phyloP scores from a whole-genome alignment of 768 basidiomycete genomes.

The Plicaturopsis crispa region DNA sequence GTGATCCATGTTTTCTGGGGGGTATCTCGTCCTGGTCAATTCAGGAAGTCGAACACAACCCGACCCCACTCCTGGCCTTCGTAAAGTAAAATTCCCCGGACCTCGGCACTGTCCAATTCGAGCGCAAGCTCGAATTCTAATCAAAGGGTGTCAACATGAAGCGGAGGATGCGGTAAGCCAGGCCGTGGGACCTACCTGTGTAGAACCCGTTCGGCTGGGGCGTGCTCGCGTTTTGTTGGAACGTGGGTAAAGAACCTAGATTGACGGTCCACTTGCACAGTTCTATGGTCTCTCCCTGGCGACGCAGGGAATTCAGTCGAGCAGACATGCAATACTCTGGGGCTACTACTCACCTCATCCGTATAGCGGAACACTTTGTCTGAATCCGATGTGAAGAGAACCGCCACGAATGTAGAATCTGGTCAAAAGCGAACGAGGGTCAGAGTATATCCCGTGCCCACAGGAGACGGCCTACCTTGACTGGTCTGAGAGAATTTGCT shows the following conservation, averaged over 20 bases:
- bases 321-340: background rate
- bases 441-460: constrained; percentile 3
- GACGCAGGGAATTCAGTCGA: constrained; percentile 17
- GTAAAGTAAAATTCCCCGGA: constrained; percentile 71
- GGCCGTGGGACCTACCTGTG: constrained; percentile 43
- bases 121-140: constrained; percentile 79
- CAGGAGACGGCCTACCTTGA: constrained; percentile 29
- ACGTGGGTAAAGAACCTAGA: constrained; percentile 68
- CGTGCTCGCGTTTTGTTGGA: constrained; percentile 60
- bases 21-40: constrained; percentile 17
- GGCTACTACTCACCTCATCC: constrained; percentile 47
- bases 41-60: constrained; percentile 51
- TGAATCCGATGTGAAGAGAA: constrained; percentile 70
- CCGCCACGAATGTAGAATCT: constrained; percentile 81
- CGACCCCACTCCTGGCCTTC: constrained; percentile 78
- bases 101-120: constrained; percentile 81
- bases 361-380: constrained; percentile 76
- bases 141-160: constrained; percentile 1
- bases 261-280: constrained; percentile 88
- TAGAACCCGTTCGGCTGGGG: constrained; percentile 64
- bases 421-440: constrained; percentile 8
- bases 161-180: constrained; percentile 1
- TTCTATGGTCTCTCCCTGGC: constrained; percentile 59
- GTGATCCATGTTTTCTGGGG: no score
- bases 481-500: constrained; percentile 66